phyloP scores from a whole-genome alignment of 805 yeast species.

The Tetrapisispora arboricola region DNA sequence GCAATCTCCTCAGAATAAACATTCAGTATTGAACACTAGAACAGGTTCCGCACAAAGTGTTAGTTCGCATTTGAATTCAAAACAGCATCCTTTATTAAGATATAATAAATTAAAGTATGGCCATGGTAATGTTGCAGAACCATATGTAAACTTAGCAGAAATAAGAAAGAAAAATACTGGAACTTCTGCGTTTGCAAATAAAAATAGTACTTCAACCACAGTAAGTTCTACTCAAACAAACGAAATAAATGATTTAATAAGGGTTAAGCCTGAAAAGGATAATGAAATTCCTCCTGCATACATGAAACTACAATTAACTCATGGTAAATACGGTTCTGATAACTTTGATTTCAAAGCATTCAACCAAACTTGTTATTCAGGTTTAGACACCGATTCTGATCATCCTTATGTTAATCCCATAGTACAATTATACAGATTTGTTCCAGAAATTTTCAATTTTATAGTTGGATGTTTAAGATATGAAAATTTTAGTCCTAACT shows the following conservation, averaged over 20 bases:
- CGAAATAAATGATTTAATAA: conserved; percentile 8
- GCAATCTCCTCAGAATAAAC: conserved; percentile 10
- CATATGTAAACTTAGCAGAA: conserved; percentile 33
- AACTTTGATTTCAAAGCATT: conserved; percentile 87
- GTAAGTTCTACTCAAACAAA: conserved; percentile 7
- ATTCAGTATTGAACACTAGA: background rate
- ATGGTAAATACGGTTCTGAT: conserved; percentile 84
- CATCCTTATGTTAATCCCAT: conserved; percentile 71
- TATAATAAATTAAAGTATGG: conserved; percentile 54
- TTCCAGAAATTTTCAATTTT: conserved; percentile 61
- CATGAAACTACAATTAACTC: conserved; percentile 61
- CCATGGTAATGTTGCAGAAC: conserved; percentile 38
- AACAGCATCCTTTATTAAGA: conserved; percentile 34
- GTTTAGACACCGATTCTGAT: conserved; percentile 80
- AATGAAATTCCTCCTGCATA: conserved; percentile 61
- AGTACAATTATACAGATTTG: conserved; percentile 69
- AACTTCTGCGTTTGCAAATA: background rate
- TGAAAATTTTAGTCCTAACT: conserved; percentile 37
- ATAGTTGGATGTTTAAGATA: conserved; percentile 46
- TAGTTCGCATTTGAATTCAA: conserved; percentile 8
- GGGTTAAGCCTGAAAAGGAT: conserved; percentile 25
- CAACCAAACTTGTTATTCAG: conserved; percentile 65
- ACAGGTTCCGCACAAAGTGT: background rate
- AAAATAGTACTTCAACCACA: conserved; percentile 7
- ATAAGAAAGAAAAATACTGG: conserved; percentile 14